Conservation (phyloP, 805 yeast species). For the Lachancea quebecensis region DNA sequence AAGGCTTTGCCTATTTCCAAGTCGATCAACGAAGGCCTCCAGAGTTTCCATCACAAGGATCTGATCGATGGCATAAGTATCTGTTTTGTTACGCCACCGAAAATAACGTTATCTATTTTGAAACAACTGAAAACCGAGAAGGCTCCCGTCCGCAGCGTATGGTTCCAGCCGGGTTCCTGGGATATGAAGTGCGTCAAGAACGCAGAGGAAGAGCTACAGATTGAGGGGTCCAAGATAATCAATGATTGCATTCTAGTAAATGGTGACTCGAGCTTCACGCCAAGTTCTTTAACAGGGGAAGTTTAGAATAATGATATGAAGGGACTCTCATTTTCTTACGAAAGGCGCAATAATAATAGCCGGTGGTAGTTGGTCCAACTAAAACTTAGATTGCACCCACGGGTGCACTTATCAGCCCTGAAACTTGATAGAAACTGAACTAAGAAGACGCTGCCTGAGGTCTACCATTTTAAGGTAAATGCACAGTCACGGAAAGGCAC, state of each 20-base stretch:
- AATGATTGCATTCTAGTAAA: slow-evolving; percentile 67
- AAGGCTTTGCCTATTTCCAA: slow-evolving; percentile 34
- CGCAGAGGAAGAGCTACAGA: slow-evolving; percentile 30
- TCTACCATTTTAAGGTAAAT: too few species aligned
- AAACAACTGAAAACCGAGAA: slow-evolving; percentile 31
- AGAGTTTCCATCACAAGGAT: slow-evolving; percentile 14
- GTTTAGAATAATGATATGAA: too few species aligned
- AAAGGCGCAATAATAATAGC: too few species aligned
- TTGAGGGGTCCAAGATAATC: slow-evolving; percentile 36
- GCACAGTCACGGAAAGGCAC: too few species aligned
- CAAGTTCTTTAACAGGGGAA: too few species aligned
- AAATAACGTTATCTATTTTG: slow-evolving; percentile 42
- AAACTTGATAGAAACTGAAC: too few species aligned
- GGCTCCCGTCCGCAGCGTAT: slow-evolving; percentile 41
- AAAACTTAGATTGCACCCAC: too few species aligned
- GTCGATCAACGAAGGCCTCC: slow-evolving; percentile 28
- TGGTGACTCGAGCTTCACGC: slow-evolving; percentile 45
- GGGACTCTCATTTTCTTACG: too few species aligned
- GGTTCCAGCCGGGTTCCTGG: slow-evolving; percentile 84
- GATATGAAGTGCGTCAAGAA: slow-evolving; percentile 43
- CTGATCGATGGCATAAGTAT: slow-evolving; percentile 43
- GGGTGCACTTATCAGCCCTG: too few species aligned
- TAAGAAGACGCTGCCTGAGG: too few species aligned
- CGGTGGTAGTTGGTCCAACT: too few species aligned
- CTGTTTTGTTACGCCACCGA: slow-evolving; percentile 73